A percentile compares a stretch with the other conserved stretches of the same genome.
These are phyloP conservation scores for Tylopilus felleus DNA, from an alignment of 768 basidiomycete species.

Conservation along the genomic window DNA sequence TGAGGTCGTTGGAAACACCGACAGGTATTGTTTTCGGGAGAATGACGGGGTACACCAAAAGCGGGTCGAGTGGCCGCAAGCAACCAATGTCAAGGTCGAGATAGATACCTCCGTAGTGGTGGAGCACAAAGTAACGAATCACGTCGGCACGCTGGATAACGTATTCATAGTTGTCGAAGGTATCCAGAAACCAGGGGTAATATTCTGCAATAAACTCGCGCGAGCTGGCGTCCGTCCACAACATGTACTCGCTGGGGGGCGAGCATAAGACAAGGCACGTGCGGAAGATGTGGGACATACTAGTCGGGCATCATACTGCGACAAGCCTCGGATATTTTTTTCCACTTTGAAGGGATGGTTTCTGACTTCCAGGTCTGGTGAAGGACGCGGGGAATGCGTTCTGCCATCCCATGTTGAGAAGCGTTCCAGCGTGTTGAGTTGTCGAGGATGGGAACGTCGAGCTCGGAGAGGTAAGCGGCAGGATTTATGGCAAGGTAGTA, in stretches of 20 bases:
- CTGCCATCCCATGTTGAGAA: slow-evolving; percentile 54
- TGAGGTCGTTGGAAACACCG: slow-evolving; percentile 96
- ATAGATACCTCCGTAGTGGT: slow-evolving; percentile 94
- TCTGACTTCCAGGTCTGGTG: slow-evolving; percentile 99
- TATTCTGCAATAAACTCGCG: slow-evolving; percentile 84
- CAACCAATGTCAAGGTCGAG: slow-evolving; percentile 97
- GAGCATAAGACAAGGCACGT: slow-evolving; percentile 15
- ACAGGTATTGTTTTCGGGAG: slow-evolving; percentile 96
- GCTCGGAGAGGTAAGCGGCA: slow-evolving; percentile 74
- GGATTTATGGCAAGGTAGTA: slow-evolving; percentile 83
- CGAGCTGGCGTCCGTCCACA: slow-evolving; percentile 94
- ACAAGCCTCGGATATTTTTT: slow-evolving; percentile 75
- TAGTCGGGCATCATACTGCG: slow-evolving; percentile 94
- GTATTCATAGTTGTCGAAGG: slow-evolving; percentile 89
- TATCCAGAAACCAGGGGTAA: slow-evolving; percentile 92
- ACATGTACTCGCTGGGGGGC: slow-evolving; percentile 77
- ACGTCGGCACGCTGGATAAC: slow-evolving; percentile 94
- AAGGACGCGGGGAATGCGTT: slow-evolving; percentile 86
- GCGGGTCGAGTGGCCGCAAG: slow-evolving; percentile 76
- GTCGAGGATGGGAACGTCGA: slow-evolving; percentile 61
- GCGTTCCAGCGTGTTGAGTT: slow-evolving; percentile 62
- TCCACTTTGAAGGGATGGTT: slow-evolving; percentile 79
- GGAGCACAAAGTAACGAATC: slow-evolving; percentile 96
- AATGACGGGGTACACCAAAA: slow-evolving; percentile 83
- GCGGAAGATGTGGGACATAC: slow-evolving; percentile 47